Conservation (phyloP, 306 rosid genomes). For the Sophora flavescens region DNA sequence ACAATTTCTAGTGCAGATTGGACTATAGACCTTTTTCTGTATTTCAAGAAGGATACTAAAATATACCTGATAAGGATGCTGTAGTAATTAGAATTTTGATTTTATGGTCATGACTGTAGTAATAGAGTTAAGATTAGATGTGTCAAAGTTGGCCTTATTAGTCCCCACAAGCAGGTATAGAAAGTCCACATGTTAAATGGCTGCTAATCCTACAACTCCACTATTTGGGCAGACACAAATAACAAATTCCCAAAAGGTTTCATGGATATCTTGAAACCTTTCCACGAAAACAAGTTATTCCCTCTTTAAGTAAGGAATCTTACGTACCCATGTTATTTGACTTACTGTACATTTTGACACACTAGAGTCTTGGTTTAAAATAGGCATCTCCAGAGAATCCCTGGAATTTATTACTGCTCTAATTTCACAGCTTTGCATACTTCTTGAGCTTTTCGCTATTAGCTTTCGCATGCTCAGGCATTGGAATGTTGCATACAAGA, state of each 20-base stretch:
- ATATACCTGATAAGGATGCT: too few species aligned
- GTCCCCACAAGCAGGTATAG: too few species aligned
- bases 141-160: too few species aligned
- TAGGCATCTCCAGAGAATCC: neutral
- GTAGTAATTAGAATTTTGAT: too few species aligned
- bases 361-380: neutral
- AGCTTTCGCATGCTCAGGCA: slow-evolving; percentile 57
- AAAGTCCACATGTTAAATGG: too few species aligned
- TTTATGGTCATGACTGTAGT: too few species aligned
- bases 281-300: neutral
- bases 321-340: neutral
- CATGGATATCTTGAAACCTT: neutral
- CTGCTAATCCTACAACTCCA: too few species aligned
- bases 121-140: too few species aligned
- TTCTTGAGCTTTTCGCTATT: slow-evolving; percentile 43
- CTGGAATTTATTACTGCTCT: neutral
- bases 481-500: slow-evolving; percentile 56
- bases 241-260: neutral
- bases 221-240: neutral
- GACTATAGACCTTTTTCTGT: too few species aligned
- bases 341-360: neutral
- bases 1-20: too few species aligned
- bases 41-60: too few species aligned
- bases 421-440: slow-evolving; percentile 47
- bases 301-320: neutral